Evolutionary conservation across 192 early-diverging fungal genomes (phyloP).

Genomic region (Lobosporangium transversale): DNA sequence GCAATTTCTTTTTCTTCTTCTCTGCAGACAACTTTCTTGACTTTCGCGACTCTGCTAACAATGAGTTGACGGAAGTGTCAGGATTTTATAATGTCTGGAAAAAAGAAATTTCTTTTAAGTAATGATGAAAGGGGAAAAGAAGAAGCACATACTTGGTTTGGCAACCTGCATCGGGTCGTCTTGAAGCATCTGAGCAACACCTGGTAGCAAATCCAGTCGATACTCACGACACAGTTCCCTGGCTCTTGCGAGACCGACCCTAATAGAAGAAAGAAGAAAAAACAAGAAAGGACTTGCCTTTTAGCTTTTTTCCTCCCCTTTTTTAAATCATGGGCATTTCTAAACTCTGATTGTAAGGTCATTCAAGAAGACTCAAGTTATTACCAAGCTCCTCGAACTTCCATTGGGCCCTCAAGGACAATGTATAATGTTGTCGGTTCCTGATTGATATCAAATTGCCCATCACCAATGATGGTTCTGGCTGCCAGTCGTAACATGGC

Average conservation of each 20-base stretch:
- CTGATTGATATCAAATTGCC: conserved; percentile 56
- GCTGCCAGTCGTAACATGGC: conserved; percentile 62
- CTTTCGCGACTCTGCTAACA: conserved; percentile 10
- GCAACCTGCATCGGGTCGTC: conserved; percentile 31
- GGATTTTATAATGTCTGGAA: not conserved
- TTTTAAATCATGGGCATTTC: no score
- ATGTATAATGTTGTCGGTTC: conserved; percentile 40
- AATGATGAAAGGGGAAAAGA: not conserved
- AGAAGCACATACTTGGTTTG: conserved; percentile 15
- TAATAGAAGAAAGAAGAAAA: not conserved
- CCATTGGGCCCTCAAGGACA: conserved; percentile 59
- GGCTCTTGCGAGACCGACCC: conserved; percentile 48
- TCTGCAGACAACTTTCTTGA: conserved; percentile 2
- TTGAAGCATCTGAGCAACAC: conserved; percentile 50
- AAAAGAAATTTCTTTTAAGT: no score
- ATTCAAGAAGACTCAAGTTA: not conserved
- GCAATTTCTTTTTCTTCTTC: conserved; percentile 32
- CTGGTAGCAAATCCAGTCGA: conserved; percentile 34
- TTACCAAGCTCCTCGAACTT: conserved; percentile 66
- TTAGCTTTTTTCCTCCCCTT: no score
- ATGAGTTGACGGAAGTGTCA: not conserved
- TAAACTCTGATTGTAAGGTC: not conserved
- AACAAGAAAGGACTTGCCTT: no score
- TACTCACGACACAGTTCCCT: conserved; percentile 49
- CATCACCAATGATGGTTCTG: conserved; percentile 57